A percentile compares a stretch with the other conserved stretches of the same genome.
Conservation (phyloP, 2,329 filamentous ascomycete genomes). For the Epichloe hybrida region DNA sequence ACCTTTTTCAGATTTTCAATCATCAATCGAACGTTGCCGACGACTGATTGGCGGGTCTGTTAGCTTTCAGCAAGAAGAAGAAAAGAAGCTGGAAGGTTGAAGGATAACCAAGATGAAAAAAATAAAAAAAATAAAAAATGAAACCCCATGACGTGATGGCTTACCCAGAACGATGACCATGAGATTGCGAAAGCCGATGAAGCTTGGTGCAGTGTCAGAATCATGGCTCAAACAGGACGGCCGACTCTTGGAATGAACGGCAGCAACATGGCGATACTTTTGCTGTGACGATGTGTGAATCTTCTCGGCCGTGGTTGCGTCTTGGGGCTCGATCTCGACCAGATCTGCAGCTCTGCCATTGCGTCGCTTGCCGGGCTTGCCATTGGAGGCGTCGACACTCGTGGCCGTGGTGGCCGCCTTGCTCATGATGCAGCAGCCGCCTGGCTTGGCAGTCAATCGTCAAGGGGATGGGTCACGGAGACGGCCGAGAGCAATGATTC, state of each 20-base stretch:
- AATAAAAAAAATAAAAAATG: not conserved
- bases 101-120: not conserved
- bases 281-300: constrained; percentile 18
- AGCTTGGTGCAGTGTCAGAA: constrained; percentile 60
- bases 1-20: constrained; percentile 98
- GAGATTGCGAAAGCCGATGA: constrained; percentile 86
- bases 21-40: constrained; percentile 84
- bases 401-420: constrained; percentile 27
- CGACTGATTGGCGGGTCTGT: constrained; percentile 40
- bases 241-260: constrained; percentile 59
- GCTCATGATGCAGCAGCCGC: constrained; percentile 19
- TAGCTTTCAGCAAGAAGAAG: not conserved
- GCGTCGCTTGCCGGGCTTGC: constrained; percentile 12
- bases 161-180: constrained; percentile 86
- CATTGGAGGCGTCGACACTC: constrained; percentile 18
- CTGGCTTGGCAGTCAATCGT: not conserved
- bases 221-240: constrained; percentile 83
- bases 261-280: constrained; percentile 87
- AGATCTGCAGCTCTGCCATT: constrained; percentile 4
- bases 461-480: not conserved
- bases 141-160: constrained; percentile 13
- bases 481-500: not conserved
- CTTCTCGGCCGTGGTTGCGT: constrained; percentile 12
- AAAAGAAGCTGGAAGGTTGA: too few relatives aligned
- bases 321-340: constrained; percentile 13